Evolutionary conservation across 2,329 filamentous ascomycete genomes (phyloP), one percentile per base, ranked within the genome.

Genomic region (Fusarium sp.): DNA sequence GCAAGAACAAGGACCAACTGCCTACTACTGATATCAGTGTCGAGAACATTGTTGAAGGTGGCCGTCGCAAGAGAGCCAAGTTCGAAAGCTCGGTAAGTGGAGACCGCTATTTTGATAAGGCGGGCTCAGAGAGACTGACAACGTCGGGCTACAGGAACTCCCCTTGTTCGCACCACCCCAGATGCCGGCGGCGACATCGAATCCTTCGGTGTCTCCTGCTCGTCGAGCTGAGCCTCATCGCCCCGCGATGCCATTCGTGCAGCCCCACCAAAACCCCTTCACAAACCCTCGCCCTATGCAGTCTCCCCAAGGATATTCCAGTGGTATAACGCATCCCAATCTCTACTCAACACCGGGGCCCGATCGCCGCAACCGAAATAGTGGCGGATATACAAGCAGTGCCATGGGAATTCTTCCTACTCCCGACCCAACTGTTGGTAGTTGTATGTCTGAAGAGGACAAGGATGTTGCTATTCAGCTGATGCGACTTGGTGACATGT

Each of bases 1-100:
- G 92, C 77, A 92, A 92, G 80, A 89, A 88, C 75, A 94, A 93
- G 81, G 95, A 98, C 77, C 92, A 94, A 72, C 89, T 97, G 77
- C 94, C 93, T 52, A 98, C 94, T 80, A 97, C 96, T 18, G 96
- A 99, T 76, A 99, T 99, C 78, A 98, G 95, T 80, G 90, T 98
- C 75, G 95, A 98, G 76, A 99, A 99, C 80, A 98, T 99, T 81
- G 93, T 99, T 68, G 95, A 98, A 83, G 96, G 97, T 78, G 95
- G 95, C 74, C 92, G 96, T 81, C 91, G 96, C 79, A 98, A 98
- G 86, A 90, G 94, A 78, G 93, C 95, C 77, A 98, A 97, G 83
- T 92, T 92, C 84, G 95, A 98, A 82, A 98, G 95, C 85, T 98
- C 95, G 83, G 95, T 98, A 92, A 91, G 95, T 73, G 62, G 69